Evolutionary conservation across 2,329 filamentous ascomycete genomes (phyloP).

Genomic region (Juglanconis juglandina): DNA sequence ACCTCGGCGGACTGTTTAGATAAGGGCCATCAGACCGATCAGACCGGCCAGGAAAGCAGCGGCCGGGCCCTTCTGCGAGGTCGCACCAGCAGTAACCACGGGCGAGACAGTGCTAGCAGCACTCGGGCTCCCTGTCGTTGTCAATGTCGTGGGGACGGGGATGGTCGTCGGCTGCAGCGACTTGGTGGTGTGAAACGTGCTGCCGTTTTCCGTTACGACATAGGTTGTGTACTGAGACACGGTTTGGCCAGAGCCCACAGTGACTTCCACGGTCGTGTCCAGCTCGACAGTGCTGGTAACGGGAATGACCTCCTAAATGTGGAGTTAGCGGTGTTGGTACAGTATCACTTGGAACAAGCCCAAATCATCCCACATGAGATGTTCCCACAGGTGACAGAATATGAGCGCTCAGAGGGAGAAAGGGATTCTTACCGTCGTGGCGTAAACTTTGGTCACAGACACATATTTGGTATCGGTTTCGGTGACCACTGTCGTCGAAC

Average conservation of each 20-base stretch:
- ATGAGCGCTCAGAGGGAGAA: no score
- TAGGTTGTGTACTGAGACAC: conserved; percentile 34
- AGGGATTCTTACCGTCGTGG: background rate
- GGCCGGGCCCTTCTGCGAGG: conserved; percentile 31
- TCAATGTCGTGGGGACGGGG: conserved; percentile 28
- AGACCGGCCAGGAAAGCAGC: conserved; percentile 37
- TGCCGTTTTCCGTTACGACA: conserved; percentile 27
- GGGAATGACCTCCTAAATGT: conserved; percentile 37
- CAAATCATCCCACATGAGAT: no score
- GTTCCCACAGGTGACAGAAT: no score
- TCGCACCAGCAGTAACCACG: conserved; percentile 28
- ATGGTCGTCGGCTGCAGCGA: conserved; percentile 27
- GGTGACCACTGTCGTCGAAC: conserved; percentile 39
- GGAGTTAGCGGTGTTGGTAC: conserved; percentile 13
- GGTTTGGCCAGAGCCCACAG: conserved; percentile 29
- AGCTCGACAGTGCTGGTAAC: conserved; percentile 37
- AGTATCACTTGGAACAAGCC: no score
- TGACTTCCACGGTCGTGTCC: conserved; percentile 39
- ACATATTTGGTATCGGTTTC: conserved; percentile 41
- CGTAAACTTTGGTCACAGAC: conserved; percentile 31
- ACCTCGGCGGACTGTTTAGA: conserved; percentile 23
- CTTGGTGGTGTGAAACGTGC: conserved; percentile 25
- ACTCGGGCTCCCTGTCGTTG: conserved; percentile 22
- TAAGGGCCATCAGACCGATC: conserved; percentile 34
- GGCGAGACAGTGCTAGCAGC: conserved; percentile 20